Base-by-base conservation (phyloP, 78 protist species). In the Dictyostelium citrinum region DNA sequence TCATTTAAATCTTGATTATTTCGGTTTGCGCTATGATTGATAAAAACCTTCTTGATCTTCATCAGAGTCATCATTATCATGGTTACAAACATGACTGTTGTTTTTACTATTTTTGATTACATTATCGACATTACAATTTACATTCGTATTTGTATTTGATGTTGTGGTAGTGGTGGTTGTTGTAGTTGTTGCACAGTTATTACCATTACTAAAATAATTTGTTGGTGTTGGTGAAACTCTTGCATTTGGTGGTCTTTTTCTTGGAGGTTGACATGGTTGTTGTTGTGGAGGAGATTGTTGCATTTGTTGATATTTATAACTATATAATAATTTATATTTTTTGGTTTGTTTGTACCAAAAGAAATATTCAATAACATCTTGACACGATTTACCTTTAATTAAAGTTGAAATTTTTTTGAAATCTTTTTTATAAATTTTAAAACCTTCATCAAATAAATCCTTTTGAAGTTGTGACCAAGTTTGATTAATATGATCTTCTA, bases 351-450 rank as follows among this genome's bases (percentile, higher is more conserved):
- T 82, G 43, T 61, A 68, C 27, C 74, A 68, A 43, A 43, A 82
- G 33, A 45, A 82, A 68, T 82, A 82, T 27, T 82, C 90, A 9
- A 82, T 39, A 20, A 70, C 55, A 31, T 82, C 64, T 27, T 27
- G 41, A 11, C 43, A 33, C 5, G 43, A n/a, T 68, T 82, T 82
- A 17, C 29, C 72, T 39, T 70, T n/a, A 49, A 37, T 31, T 58
- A 31, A 31, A 16, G 43, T 29, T 33, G 77, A 27, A 70, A 70
- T 70, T 20, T 33, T 70, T 29, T 29, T 29, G 11, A 70, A 70
- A 70, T 70, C 39, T 33, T 70, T 70, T 16, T n/a, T 22, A 77
- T 37, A 27, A 1, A 45, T 45, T n/a, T n/a, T 45, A 45, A 45
- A 45, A n/a, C 43, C 61, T 14, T 77, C 55, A 17, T 77, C 58